Evolutionary conservation across 1,284 basidiomycete genomes (phyloP), one percentile per base, ranked within the genome.

Genomic region (Termitomyces sp.): DNA sequence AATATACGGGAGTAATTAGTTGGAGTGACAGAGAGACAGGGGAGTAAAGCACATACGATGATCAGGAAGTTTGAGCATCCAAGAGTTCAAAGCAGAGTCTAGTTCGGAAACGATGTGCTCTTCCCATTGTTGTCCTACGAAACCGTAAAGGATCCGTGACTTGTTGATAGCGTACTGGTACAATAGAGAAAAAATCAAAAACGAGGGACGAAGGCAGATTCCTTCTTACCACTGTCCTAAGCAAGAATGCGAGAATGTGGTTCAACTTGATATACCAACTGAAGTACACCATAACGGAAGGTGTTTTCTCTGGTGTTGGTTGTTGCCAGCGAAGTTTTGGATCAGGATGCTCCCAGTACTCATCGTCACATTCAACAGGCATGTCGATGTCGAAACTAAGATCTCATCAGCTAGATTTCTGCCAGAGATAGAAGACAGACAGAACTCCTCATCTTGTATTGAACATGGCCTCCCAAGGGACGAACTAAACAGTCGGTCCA

Each of bases 371-470:
- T 52, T 83, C 80, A 13, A 83, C 67, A 0, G 85, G 86, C 52
- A 80, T 76, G 42, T 86, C 84, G 10, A 84, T 69, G 62, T 90
- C 88, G 63, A 86, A 83, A 62, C 82, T 84, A 55, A 6, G 45
- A n/a, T n/a, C n/a, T 48, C 10, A 28, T 48, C 13, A 48, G 47
- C 24, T n/a, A 8, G 0, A 10, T 12, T 48, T 38, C 17, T 7
- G 4, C 4, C n/a, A 17, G 24, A 1, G 17, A 7, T 28, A 15
- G 19, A 12, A 28, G 5, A 17, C 10, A 17, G 7, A 48, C 33
- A 6, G 61, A 61, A 88, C 86, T 92, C 90, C 68, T 90, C 88
- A 58, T 91, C 89, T 34, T 88, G 83, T 12, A 92, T 79, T 1
- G 84, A 81, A 58, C 85, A 81, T 2, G 88, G 86, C 15, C 90